Evolutionary conservation across 345 rosid genomes (phyloP), one percentile per base, ranked within the genome.

Genomic region (Heritiera fomes): DNA sequence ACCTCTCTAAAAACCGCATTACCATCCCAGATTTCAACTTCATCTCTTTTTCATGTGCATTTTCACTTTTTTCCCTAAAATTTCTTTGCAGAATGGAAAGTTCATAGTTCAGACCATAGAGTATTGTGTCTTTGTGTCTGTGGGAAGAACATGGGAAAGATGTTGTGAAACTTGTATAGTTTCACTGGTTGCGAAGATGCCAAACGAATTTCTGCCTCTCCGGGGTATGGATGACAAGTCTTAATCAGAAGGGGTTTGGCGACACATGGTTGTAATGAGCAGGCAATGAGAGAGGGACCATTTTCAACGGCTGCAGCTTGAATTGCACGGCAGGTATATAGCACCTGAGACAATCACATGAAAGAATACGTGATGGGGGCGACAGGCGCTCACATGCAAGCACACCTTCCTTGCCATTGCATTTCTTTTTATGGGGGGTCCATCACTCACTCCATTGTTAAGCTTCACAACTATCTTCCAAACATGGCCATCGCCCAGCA

Each of bases 301-400:
- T 77, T 49, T 67, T 64, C 32, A 41, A 7, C 2, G n/a, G 23
- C 41, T 11, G 15, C 17, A 46, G 56, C 28, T 30, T 28, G 66
- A 40, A 50, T 30, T 28, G 11, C 56, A 52, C 15, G 46, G 58
- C 67, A 62, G 41, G 40, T 1, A 7, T 1, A 7, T 3, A 5
- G 38, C 60, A 46, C 43, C 68, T 68, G 63, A 13, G 46, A 58
- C 63, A 41, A 41, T 82, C 84, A 82, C 84, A 68, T 78, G 81
- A 74, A 66, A 7, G 17, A 66, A 75, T 34, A 43, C 46, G 70
- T 47, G 59, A 40, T 55, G 80, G 34, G 68, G 67, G 66, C 41
- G 64, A 8, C 72, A 41, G 70, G 13, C 5, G 43, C 80, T 81
- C 84, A 77, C 84, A 81, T 77, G 84, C 78, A 68, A 68, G n/a